Evolutionary conservation across 306 rosid species (phyloP), one percentile per base, ranked within the genome.

Genomic region (Vigna radiata): DNA sequence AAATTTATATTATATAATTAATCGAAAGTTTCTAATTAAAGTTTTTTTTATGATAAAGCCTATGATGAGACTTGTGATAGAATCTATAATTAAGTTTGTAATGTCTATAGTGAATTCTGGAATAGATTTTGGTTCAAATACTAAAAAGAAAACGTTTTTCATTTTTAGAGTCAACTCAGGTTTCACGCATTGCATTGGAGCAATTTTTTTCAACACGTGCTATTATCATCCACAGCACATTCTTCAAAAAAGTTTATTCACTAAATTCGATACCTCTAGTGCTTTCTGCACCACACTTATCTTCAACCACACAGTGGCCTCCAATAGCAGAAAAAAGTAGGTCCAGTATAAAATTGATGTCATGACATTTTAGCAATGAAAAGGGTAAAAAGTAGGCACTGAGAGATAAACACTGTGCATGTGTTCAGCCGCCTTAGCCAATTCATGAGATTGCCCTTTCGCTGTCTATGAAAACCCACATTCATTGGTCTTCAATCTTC

Each of bases 381-480:
- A 68, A 27, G 12, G 41, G 66, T 55, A 61, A 59, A 27, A 29
- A 29, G 41, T 14, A 27, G 65, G 17, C 37, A 58, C n/a, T 1
- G n/a, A 25, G 7, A 23, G 2, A 56, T 3, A 19, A 6, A 59
- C 17, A 29, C 17, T 33, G 39, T 39, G 58, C 59, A 53, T 33
- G 39, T 39, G 66, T 67, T 61, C n/a, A 67, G 79, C 77, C 78
- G 82, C 67, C 72, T 46, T 27, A 53, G 31, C 19, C 18, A 27
- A 23, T 53, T 48, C 31, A 58, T 27, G 72, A 27, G 5, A 64
- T 52, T 58, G 66, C 7, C 37, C 21, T 61, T 14, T 61, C 44
- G 7, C 68, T 63, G 60, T 79, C 37, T 49, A 64, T 19, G 83
- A 72, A 65, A 33, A 65, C 12, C 23, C 72, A 83, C 73, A 61